Conservation (phyloP, 768 basidiomycete genomes). For the Leccinum subgranulosum region DNA sequence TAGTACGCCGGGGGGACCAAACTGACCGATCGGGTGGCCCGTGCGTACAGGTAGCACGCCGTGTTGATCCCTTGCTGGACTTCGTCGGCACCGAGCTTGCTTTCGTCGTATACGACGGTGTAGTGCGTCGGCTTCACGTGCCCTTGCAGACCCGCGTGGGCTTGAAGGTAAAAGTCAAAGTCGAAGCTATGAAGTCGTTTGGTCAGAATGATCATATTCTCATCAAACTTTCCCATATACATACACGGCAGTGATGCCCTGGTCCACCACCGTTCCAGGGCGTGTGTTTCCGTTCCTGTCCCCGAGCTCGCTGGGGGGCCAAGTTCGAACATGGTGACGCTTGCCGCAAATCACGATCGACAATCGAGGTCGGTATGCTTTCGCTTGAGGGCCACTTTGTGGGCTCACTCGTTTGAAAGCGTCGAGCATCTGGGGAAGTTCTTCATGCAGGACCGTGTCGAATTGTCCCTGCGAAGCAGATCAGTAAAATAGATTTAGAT, state of each 20-base stretch:
- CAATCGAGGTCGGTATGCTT: constrained; percentile 55
- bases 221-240: constrained; percentile 7
- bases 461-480: constrained; percentile 63
- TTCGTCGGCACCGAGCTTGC: constrained; percentile 60
- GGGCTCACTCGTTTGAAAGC: constrained; percentile 52
- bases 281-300: constrained; percentile 72
- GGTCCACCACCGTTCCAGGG: constrained; percentile 79
- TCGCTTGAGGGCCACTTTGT: constrained; percentile 38
- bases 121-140: constrained; percentile 74
- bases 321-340: constrained; percentile 57
- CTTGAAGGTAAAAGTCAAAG: constrained; percentile 68
- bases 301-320: constrained; percentile 47
- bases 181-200: constrained; percentile 43
- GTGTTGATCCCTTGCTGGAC: constrained; percentile 72
- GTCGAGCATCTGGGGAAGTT: constrained; percentile 58
- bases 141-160: constrained; percentile 73
- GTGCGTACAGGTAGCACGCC: constrained; percentile 70
- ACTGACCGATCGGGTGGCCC: constrained; percentile 83
- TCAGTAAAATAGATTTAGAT: not conserved
- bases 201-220: not conserved
- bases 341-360: constrained; percentile 84
- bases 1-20: constrained; percentile 79
- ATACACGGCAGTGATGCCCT: constrained; percentile 69
- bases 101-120: constrained; percentile 78
- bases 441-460: constrained; percentile 52